Evolutionary conservation across 768 basidiomycete genomes (phyloP), one percentile per base, ranked within the genome.

Genomic region (Calocybe cyanea): DNA sequence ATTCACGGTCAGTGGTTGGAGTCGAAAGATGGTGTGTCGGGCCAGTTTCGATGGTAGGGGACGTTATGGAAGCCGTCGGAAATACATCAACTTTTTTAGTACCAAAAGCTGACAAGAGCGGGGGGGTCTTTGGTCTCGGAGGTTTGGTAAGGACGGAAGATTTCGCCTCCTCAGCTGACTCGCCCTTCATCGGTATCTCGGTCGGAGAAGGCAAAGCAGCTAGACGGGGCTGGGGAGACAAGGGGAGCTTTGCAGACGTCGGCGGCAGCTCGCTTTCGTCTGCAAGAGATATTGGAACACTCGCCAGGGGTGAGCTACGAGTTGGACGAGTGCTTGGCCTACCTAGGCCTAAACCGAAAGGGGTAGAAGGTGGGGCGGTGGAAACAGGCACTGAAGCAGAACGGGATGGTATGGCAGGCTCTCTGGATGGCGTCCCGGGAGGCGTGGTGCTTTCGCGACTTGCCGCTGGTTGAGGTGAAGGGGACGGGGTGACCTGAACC

Each of bases 271-370:
- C 72, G 10, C 67, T 68, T 7, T 77, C 77, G 13, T 75, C 75
- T 9, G 64, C 65, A 4, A 54, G 67, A 51, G 70, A 77, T 45
- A 67, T 67, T 42, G 80, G 67, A 4, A 72, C 68, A 46, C 63
- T 79, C 3, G 87, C 82, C 39, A 90, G 67, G 1, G 88, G 88
- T 2, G 88, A 89, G 53, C 88, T 90, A n/a, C 85, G 79, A 2
- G 72, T 63, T 0, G 87, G 87, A 6, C 82, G 77, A 7, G 85
- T 75, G 38, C 75, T 81, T 1, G 80, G 80, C 31, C 84, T 71
- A 15, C 80, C 78, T 14, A 76, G 59, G 18, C 73, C 72, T 24
- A 82, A 59, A 2, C 69, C 63, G 17, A 77, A 71, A 1, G 70
- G 52, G n/a, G 67, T 48, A 15, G 75, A 57, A n/a, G 70, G 59